A percentile compares a stretch with the other conserved stretches of the same genome.
These are phyloP conservation scores for Rauvolfia tetraphylla DNA, from an alignment of 257 asterid species.

Conservation along the genomic window DNA sequence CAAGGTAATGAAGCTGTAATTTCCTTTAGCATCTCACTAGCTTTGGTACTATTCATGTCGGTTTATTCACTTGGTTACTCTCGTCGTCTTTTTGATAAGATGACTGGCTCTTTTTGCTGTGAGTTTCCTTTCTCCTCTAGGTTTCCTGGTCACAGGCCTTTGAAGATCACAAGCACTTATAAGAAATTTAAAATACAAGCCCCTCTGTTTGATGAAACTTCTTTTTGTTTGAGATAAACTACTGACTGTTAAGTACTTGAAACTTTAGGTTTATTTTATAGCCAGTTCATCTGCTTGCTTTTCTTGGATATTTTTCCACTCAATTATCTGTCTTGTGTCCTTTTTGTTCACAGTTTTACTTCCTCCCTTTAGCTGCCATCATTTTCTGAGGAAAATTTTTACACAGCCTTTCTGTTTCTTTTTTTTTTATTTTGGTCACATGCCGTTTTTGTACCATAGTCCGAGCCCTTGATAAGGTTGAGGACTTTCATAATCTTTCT, in stretches of 20 bases:
- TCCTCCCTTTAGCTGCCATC: neutral
- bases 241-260: neutral
- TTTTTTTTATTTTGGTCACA: neutral
- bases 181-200: too few relatives aligned
- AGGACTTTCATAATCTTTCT: neutral
- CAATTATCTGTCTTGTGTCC: neutral
- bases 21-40: conserved; percentile 4
- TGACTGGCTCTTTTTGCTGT: neutral
- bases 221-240: neutral
- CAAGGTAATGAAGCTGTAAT: conserved; percentile 42
- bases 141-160: neutral
- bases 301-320: neutral
- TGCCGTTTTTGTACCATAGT: neutral
- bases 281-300: neutral
- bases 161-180: neutral
- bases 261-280: neutral
- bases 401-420: neutral
- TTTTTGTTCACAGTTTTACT: neutral
- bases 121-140: neutral
- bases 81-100: neutral
- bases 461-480: neutral
- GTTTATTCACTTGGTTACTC: neutral
- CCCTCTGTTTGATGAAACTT: too few relatives aligned
- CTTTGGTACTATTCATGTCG: neutral
- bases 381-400: neutral